Base-by-base conservation (phyloP, 1,139 yeast genomes). In the Saccharomyces hybrid region DNA sequence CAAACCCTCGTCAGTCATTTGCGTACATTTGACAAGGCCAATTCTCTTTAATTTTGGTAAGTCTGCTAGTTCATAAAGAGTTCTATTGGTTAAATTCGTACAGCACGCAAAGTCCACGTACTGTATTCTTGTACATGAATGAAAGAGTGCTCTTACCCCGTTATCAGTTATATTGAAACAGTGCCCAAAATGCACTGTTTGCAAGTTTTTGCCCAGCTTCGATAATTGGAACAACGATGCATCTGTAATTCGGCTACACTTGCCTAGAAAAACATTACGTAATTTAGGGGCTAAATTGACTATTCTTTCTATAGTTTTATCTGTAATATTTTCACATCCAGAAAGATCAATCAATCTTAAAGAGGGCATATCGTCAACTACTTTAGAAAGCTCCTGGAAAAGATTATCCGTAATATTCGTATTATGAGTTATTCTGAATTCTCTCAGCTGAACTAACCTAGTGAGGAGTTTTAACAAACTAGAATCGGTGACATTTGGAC, bases 81-180 rank as follows among this genome's bases (percentile, higher is more conserved):
- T 85, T 68, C 83, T 80, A 72, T 93, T 91, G 1, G 98, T 91
- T 55, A 93, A 77, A 69, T 89, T 96, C 2, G 86, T 78, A 70
- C 99, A 93, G 70, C 97, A 90, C 23, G 98, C 98, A 60, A 93
- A 81, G 73, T 93, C 99, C 60, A 93, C 89, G 70, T 91, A 93
- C 65, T 90, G 96, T 55, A 93, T 82, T 57, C 97, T 77, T 57
- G 85, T 88, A 67, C 99, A 93, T 54, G 81, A 79, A 63, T 87
- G 79, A 19, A 89, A 89, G 58, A 93, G 76, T 11, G 81, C 78
- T 23, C 82, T 80, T 26, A 93, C 95, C 16, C 97, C 97, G 58
- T 79, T 81, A 72, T 93, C 98, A 1, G 98, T 93, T 55, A 93
- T 87, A 65, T 86, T 82, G 52, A 84, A 82, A 74, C 99, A 93